Conservation (phyloP, 2,329 filamentous ascomycete genomes). For the Basipetospora sp. region DNA sequence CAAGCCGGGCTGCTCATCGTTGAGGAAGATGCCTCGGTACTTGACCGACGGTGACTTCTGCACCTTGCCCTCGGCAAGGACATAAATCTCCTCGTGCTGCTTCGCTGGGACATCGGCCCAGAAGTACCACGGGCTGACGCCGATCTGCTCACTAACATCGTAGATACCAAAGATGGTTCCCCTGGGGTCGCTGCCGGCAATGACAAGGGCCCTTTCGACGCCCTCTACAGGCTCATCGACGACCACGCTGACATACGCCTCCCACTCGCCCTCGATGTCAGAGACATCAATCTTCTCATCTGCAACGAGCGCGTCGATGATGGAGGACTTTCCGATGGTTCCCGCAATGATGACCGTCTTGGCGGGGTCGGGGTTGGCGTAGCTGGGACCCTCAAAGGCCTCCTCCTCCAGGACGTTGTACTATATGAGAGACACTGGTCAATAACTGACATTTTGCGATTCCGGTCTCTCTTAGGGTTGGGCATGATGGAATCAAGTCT, state of each 20-base stretch:
- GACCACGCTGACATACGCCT: conserved; percentile 36
- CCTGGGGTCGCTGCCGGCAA: conserved; percentile 43
- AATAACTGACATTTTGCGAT: not conserved
- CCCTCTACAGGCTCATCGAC: conserved; percentile 31
- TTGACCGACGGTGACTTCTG: conserved; percentile 48
- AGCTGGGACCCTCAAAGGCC: conserved; percentile 25
- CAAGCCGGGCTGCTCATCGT: conserved; percentile 53
- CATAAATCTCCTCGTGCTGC: conserved; percentile 38
- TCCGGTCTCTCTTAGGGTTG: no score
- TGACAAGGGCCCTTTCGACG: conserved; percentile 34
- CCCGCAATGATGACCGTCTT: conserved; percentile 51
- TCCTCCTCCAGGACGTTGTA: conserved; percentile 11
- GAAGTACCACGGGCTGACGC: conserved; percentile 56
- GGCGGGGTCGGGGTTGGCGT: conserved; percentile 24
- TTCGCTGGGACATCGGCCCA: conserved; percentile 48
- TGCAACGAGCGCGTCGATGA: conserved; percentile 44
- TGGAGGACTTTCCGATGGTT: conserved; percentile 44
- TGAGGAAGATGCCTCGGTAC: conserved; percentile 56
- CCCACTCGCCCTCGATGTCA: conserved; percentile 39
- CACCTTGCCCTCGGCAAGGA: conserved; percentile 35
- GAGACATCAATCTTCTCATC: conserved; percentile 26
- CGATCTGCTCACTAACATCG: conserved; percentile 45
- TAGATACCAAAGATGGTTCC: conserved; percentile 46
- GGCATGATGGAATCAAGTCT: not conserved
- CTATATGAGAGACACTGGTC: conserved; percentile 5